Evolutionary conservation across 352 stramenopile genomes (phyloP).

Genomic region (Phytophthora tentaculata): DNA sequence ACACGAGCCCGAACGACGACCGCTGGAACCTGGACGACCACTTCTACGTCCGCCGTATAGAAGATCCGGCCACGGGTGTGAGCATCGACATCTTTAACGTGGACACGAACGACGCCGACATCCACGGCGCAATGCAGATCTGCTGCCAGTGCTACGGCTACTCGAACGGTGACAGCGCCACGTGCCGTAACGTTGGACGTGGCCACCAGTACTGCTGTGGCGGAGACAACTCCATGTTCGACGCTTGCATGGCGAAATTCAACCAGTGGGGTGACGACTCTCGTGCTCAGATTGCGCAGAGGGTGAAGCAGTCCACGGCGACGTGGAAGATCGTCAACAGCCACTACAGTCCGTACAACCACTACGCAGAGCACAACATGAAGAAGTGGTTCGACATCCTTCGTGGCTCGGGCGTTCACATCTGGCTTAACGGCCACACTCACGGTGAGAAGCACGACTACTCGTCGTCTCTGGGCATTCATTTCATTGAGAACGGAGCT

Average conservation of each 20-base stretch:
- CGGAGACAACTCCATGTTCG: conserved; percentile 21
- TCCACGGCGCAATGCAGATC: conserved; percentile 12
- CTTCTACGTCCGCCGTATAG: not conserved
- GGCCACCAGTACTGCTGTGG: conserved; percentile 22
- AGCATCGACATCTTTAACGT: conserved; percentile 31
- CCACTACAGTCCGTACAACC: conserved; percentile 25
- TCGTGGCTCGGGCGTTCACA: conserved; percentile 36
- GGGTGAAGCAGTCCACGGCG: conserved; percentile 18
- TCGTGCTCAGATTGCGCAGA: conserved; percentile 1
- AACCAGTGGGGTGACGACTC: conserved; percentile 18
- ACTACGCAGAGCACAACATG: conserved; percentile 22
- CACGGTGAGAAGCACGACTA: conserved; percentile 59
- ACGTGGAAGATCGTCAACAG: conserved; percentile 38
- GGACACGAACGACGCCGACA: conserved; percentile 24
- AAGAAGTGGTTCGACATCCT: conserved; percentile 20
- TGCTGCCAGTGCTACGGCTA: conserved; percentile 36
- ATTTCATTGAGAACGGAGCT: conserved; percentile 78
- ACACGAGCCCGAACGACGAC: too few relatives aligned
- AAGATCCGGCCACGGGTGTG: conserved; percentile 19
- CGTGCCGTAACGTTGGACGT: conserved; percentile 10
- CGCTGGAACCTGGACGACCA: too few relatives aligned
- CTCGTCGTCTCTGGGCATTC: conserved; percentile 41
- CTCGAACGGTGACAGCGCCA: conserved; percentile 8
- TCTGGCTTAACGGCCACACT: conserved; percentile 44
- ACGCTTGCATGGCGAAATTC: conserved; percentile 20